Evolutionary conservation across 2,329 filamentous ascomycete species (phyloP), one percentile per base, ranked within the genome.

Genomic region (Calonectria pseudoturangicola): DNA sequence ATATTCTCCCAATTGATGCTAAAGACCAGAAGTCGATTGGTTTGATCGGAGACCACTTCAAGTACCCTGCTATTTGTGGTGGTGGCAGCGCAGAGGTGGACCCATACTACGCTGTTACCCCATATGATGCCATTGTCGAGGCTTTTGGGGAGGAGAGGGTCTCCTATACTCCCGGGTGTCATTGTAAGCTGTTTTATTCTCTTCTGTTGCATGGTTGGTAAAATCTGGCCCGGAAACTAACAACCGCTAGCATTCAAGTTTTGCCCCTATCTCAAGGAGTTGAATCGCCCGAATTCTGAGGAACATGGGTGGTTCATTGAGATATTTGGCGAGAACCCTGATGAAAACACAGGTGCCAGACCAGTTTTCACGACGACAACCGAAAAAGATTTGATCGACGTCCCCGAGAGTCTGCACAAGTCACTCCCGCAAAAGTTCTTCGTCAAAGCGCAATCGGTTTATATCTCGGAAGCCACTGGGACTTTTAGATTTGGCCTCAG

Each of bases 11-110:
- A 12, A 54, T 66, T n/a, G 58, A 72, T 7, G 65, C 73, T 0
- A 66, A 77, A 33, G 74, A 72, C 1, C 58, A 86, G 0, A 83
- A 88, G 15, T 41, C 30, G 6, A 85, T 79, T 8, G 79, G 80
- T 2, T 67, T 83, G 4, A 80, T 85, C 39, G 82, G 83, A 2
- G 80, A 84, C 15, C 90, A 90, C 16, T 76, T 82, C 36, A 82
- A 81, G 58, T 77, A 80, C 8, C 81, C 83, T 28, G 73, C 82
- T 15, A 76, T 83, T 1, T 80, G 80, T 1, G 83, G 83, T 1
- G 83, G 83, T 18, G 83, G 83, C 5, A 83, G 82, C 27, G 82
- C 83, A 0, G 79, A 80, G 1, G 76, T 84, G 10, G 79, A 81
- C 30, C 81, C 82, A 9, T 83, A 85, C 73, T 83, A 84, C 33